phyloP scores from a whole-genome alignment of 2,329 filamentous ascomycete species.

The Microcera coccophila region DNA sequence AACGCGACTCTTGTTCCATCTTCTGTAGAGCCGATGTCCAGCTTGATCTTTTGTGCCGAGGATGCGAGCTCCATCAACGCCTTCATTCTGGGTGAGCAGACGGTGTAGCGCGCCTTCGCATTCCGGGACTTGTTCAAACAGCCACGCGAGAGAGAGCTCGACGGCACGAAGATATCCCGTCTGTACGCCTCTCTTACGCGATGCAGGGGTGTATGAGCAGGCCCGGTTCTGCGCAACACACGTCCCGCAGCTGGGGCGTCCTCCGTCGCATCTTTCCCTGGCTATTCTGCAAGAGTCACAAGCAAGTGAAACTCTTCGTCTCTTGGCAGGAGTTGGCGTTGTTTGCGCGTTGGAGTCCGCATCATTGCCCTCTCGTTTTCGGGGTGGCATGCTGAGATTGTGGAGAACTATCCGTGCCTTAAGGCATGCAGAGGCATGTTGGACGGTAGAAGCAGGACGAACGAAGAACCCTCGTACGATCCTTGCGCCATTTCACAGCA shows the following conservation, averaged over 20 bases:
- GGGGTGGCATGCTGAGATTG: constrained; percentile 36
- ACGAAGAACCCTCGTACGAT: constrained; percentile 14
- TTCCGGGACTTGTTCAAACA: constrained; percentile 59
- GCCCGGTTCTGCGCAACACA: constrained; percentile 59
- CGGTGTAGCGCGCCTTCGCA: constrained; percentile 55
- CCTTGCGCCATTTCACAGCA: constrained; percentile 17
- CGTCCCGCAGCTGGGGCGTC: constrained; percentile 62
- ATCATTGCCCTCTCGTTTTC: constrained; percentile 32
- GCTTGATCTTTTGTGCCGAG: constrained; percentile 51
- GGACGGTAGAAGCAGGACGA: constrained; percentile 9
- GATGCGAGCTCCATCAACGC: constrained; percentile 38
- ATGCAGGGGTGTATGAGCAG: constrained; percentile 69
- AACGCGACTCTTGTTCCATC: constrained; percentile 61
- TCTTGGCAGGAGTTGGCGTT: constrained; percentile 40
- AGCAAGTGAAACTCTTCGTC: constrained; percentile 63
- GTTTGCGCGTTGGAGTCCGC: constrained; percentile 23
- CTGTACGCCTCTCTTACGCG: constrained; percentile 73
- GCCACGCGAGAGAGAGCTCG: constrained; percentile 63
- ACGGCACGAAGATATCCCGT: constrained; percentile 76
- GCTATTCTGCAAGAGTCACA: constrained; percentile 66
- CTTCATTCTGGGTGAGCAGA: constrained; percentile 46
- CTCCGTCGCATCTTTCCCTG: constrained; percentile 70
- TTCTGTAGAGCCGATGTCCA: constrained; percentile 55
- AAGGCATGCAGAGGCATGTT: constrained; percentile 23
- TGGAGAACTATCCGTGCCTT: constrained; percentile 18